Conservation (phyloP, 768 basidiomycete genomes). For the Strobilomyces confusus region DNA sequence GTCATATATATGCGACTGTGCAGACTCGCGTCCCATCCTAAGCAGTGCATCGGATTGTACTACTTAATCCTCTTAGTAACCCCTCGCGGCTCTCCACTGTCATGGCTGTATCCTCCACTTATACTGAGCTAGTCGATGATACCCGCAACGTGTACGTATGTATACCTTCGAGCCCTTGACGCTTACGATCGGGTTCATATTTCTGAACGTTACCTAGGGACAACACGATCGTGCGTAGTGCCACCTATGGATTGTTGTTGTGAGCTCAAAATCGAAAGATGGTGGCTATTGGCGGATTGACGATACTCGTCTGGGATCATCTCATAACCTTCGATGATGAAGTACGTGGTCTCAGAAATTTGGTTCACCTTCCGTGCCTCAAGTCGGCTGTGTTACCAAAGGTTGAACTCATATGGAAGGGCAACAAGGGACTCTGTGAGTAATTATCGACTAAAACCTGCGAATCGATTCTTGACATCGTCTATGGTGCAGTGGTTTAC, state of each 20-base stretch:
- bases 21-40: background rate
- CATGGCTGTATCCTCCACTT: conserved; percentile 1
- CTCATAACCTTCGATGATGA: conserved; percentile 37
- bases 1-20: background rate
- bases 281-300: conserved; percentile 49
- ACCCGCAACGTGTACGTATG: background rate
- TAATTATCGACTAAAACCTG: background rate
- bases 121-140: background rate
- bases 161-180: background rate
- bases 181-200: background rate
- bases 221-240: conserved; percentile 9
- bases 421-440: conserved; percentile 34
- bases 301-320: conserved; percentile 48
- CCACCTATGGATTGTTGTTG: background rate
- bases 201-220: background rate
- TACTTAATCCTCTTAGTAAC: background rate
- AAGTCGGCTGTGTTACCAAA: conserved; percentile 7
- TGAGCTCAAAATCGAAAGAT: conserved; percentile 32
- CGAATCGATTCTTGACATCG: background rate
- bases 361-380: background rate
- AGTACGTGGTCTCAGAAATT: conserved; percentile 18
- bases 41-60: background rate
- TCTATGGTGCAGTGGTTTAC: conserved; percentile 25
- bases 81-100: background rate
- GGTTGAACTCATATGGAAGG: conserved; percentile 38